These are phyloP conservation scores for Fraxinus quadrangulata DNA, from an alignment of 257 asterid genomes.

Conservation along the genomic window DNA sequence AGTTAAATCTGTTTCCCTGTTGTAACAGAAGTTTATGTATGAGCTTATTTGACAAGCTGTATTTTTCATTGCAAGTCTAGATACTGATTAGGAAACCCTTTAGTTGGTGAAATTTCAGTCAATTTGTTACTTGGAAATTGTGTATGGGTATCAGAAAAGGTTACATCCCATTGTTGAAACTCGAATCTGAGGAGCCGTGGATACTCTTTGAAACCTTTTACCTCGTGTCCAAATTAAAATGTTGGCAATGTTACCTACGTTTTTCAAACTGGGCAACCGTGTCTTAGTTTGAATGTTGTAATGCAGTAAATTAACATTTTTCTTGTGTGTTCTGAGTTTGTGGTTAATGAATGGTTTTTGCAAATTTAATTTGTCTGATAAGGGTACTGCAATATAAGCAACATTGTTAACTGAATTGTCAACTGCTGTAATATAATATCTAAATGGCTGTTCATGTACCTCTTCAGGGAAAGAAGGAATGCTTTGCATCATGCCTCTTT, in stretches of 20 bases:
- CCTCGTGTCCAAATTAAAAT: background rate
- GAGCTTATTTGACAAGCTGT: background rate
- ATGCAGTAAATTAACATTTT: background rate
- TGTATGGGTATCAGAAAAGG: background rate
- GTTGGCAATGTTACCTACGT: background rate
- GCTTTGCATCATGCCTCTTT: conserved; percentile 92
- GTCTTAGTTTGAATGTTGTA: background rate
- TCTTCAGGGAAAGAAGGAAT: conserved; percentile 91
- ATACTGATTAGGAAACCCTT: background rate
- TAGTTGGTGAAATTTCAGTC: background rate
- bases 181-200: background rate
- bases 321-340: background rate
- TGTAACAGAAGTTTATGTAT: background rate
- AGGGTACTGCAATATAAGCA: background rate
- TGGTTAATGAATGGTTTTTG: background rate
- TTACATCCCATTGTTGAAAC: background rate
- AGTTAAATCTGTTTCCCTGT: background rate
- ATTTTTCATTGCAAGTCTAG: background rate
- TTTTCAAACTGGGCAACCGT: background rate
- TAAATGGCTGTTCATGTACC: conserved; percentile 20
- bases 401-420: background rate
- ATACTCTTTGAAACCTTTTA: background rate
- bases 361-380: background rate
- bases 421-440: background rate
- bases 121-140: background rate